Evolutionary conservation across 2,329 filamentous ascomycete genomes (phyloP), one percentile per base, ranked within the genome.

Genomic region (Fusarium oligoseptatum): DNA sequence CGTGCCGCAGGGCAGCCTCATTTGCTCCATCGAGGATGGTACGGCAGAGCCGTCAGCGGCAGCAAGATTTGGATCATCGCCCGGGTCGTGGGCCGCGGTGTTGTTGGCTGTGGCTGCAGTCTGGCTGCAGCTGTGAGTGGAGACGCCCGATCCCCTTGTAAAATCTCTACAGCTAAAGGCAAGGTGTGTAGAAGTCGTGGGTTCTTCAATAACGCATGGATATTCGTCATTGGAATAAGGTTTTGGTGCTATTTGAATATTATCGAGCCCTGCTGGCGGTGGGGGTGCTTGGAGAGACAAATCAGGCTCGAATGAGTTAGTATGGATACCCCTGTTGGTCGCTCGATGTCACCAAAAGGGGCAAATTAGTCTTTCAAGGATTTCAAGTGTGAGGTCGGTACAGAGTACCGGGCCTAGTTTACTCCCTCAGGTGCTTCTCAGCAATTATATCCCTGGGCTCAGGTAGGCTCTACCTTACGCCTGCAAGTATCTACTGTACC

Each of bases 21-120:
- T 58, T 29, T 70, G 67, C 52, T 63, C 37, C 17, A 70, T 70
- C 45, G 64, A 70, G 29, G 29, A 48, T 15, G 56, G 36, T n/a
- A 15, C 48, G 14, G 66, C 45, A 50, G 20, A 55, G 22, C 39
- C 39, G 39, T 41, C 39, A 41, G 39, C 39, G n/a, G 39, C 39
- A 41, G 39, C n/a, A 41, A 41, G 39, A 41, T 41, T 41, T 41
- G 39, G 39, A 41, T 41, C 39, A 20, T 5, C 10, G n/a, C 39
- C 39, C 39, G 39, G 39, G 39, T 41, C n/a, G n/a, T 41, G 39
- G 39, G 39, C n/a, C n/a, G 39, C 10, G 39, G 39, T 27, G 37
- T 29, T 6, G 7, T 29, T 6, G 7, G 52, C 37, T 29, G 52
- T 34, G n/a, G 52, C 29, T 57, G 67, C 29, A 57, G 29, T 17